These are phyloP conservation scores for Pestalotiopsis sp. DNA, from an alignment of 2,329 filamentous ascomycete genomes.

Conservation along the genomic window DNA sequence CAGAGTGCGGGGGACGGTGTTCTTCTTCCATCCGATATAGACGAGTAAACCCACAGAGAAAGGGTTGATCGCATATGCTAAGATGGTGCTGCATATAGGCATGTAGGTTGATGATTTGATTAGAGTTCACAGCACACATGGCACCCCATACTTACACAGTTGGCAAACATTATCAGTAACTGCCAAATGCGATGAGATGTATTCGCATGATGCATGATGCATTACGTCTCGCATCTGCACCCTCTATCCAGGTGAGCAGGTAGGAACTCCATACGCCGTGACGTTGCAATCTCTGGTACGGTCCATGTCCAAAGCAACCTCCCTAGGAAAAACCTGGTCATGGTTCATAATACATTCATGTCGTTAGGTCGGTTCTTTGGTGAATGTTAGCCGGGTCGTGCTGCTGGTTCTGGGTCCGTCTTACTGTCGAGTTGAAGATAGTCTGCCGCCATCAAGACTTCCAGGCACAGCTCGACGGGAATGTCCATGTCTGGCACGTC, in stretches of 20 bases:
- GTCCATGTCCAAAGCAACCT: background rate
- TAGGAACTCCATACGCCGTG: background rate
- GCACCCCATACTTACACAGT: background rate
- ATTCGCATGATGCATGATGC: background rate
- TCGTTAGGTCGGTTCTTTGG: conserved; percentile 18
- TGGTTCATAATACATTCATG: conserved; percentile 2
- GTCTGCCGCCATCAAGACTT: conserved; percentile 77
- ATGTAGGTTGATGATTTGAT: background rate
- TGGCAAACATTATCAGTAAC: background rate
- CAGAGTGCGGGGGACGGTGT: conserved; percentile 55
- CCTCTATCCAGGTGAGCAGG: background rate
- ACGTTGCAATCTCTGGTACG: background rate
- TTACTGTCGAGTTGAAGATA: conserved; percentile 71
- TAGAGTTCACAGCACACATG: background rate
- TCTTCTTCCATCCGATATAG: conserved; percentile 57
- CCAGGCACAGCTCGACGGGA: conserved; percentile 76
- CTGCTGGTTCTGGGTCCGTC: conserved; percentile 21
- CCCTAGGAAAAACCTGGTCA: background rate
- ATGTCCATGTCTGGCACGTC: conserved; percentile 83
- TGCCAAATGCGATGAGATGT: background rate
- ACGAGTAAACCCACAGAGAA: conserved; percentile 55
- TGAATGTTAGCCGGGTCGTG: conserved; percentile 13
- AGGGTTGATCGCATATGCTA: conserved; percentile 57
- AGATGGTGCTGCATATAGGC: conserved; percentile 38
- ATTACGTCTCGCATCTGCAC: background rate